Conservation (phyloP, 129 eudicot genomes). For the Flaveria ramosissima region DNA sequence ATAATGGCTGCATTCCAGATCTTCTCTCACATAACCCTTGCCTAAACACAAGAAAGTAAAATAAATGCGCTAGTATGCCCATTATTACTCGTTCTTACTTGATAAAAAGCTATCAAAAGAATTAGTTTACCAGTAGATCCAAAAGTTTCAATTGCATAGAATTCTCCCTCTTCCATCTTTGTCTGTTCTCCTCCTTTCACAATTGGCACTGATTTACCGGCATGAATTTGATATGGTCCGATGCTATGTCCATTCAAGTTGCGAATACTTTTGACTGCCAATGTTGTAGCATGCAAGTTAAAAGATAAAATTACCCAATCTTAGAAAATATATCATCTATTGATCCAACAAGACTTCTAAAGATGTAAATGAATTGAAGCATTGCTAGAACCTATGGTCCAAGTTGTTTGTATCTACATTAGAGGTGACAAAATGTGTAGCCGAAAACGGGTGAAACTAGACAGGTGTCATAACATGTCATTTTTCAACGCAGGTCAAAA, state of each 20-base stretch:
- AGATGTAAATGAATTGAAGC: neutral
- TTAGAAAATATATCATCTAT: neutral
- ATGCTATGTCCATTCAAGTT: slow-evolving; percentile 99
- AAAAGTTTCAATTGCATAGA: slow-evolving; percentile 96
- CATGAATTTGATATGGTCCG: slow-evolving; percentile 93
- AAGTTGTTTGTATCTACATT: neutral
- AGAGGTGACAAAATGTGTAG: neutral
- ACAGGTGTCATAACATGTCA: neutral
- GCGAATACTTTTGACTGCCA: slow-evolving; percentile 90
- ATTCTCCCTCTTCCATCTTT: slow-evolving; percentile 99
- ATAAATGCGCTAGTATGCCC: neutral
- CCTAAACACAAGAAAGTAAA: slow-evolving; percentile 46
- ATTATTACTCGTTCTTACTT: neutral
- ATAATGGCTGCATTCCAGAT: slow-evolving; percentile 98
- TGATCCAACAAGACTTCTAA: neutral
- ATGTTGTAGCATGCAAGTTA: slow-evolving; percentile 26
- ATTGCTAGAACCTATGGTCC: neutral
- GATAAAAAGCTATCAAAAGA: neutral
- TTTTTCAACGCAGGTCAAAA: no score
- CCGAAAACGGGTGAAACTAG: neutral
- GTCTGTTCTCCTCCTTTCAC: slow-evolving; percentile 99
- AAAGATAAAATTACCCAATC: slow-evolving; percentile 7
- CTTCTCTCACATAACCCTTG: slow-evolving; percentile 95
- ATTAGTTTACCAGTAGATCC: slow-evolving; percentile 81
- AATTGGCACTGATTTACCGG: slow-evolving; percentile 98